Percentiles rank a stretch among this genome's conserved stretches.
Evolutionary conservation across 441 rosid genomes (phyloP).

Genomic region (Pelargonium australe): DNA sequence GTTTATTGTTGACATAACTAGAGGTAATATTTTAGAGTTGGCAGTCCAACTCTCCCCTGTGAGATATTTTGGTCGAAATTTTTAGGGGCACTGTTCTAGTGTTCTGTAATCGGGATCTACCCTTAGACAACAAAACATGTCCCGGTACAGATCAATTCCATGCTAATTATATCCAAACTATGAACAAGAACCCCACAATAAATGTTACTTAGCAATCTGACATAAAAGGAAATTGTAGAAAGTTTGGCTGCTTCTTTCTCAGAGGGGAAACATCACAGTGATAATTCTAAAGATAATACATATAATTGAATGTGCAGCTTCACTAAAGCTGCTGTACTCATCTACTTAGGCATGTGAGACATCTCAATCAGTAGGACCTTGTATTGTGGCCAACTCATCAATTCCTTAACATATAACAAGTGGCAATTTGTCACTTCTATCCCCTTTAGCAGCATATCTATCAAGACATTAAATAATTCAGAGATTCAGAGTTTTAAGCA

Average conservation of each 20-base stretch:
- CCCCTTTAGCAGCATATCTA: constrained; percentile 29
- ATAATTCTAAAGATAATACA: constrained; percentile 13
- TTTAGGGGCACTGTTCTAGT: neutral
- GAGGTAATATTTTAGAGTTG: neutral
- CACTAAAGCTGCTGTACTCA: constrained; percentile 13
- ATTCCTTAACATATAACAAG: constrained; percentile 31
- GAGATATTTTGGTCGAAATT: neutral
- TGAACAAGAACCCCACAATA: constrained; percentile 23
- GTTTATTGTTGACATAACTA: neutral
- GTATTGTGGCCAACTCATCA: constrained; percentile 44
- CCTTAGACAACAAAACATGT: constrained; percentile 2
- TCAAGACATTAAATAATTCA: constrained; percentile 29
- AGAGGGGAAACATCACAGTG: constrained; percentile 18
- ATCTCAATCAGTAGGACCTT: constrained; percentile 37
- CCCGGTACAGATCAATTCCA: neutral
- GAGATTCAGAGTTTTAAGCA: constrained; percentile 18
- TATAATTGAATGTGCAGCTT: constrained; percentile 13
- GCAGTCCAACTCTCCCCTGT: neutral
- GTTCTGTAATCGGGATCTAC: neutral
- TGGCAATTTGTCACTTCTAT: constrained; percentile 43
- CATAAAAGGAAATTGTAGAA: constrained; percentile 27
- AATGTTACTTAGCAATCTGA: constrained; percentile 19
- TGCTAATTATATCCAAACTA: neutral
- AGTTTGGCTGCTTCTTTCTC: constrained; percentile 21
- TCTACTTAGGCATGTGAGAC: constrained; percentile 29